Percentiles rank a stretch among this genome's conserved stretches.
phyloP scores from a whole-genome alignment of 106 monocot genomes.

The Apostasia ramifera region DNA sequence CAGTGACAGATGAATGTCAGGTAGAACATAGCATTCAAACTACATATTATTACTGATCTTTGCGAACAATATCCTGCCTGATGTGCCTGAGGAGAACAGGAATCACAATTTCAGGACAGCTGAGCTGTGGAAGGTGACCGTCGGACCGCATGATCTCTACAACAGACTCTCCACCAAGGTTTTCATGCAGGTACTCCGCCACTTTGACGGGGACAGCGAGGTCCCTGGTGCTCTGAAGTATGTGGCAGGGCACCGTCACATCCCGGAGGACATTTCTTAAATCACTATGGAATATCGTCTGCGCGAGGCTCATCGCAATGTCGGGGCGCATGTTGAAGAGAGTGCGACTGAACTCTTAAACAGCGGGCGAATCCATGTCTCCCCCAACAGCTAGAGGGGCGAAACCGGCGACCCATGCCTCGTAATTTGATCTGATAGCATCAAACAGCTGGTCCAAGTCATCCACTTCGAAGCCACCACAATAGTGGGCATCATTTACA shows the following conservation, averaged over 20 bases:
- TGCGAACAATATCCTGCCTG: conserved; percentile 42
- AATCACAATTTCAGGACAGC: conserved; percentile 79
- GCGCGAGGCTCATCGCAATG: conserved; percentile 72
- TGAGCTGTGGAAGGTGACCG: conserved; percentile 92
- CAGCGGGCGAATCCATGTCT: conserved; percentile 91
- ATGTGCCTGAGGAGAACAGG: conserved; percentile 88
- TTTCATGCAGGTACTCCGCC: conserved; percentile 79
- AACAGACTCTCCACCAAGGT: conserved; percentile 73
- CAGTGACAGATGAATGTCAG: too few species aligned
- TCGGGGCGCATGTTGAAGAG: conserved; percentile 97
- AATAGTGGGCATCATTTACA: conserved; percentile 80
- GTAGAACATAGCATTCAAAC: too few species aligned
- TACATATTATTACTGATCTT: too few species aligned
- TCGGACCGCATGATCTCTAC: conserved; percentile 91
- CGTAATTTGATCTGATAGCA: conserved; percentile 85
- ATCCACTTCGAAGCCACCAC: conserved; percentile 84
- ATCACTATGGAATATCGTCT: conserved; percentile 86
- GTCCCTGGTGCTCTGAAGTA: conserved; percentile 88
- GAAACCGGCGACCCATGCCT: conserved; percentile 86
- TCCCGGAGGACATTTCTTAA: conserved; percentile 40
- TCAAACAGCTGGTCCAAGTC: conserved; percentile 88
- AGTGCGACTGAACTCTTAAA: conserved; percentile 95
- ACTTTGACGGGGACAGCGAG: conserved; percentile 84
- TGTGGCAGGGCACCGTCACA: conserved; percentile 84
- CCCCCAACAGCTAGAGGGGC: conserved; percentile 80